A percentile compares a stretch with the other conserved stretches of the same genome.
phyloP scores from a whole-genome alignment of 73 alveolate genomes.

The Durusdinium trenchii region DNA sequence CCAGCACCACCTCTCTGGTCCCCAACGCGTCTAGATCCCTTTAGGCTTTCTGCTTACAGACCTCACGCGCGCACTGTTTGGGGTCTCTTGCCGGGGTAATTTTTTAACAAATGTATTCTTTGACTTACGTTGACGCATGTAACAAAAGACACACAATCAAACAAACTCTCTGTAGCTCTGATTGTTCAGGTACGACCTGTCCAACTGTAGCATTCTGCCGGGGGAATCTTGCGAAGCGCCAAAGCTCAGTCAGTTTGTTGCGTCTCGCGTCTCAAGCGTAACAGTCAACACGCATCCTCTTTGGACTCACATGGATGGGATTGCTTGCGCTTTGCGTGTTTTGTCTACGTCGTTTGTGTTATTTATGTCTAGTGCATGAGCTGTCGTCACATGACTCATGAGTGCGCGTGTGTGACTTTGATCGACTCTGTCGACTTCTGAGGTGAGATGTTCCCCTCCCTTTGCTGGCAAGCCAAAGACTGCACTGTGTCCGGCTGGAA shows the following conservation, averaged over 20 bases:
- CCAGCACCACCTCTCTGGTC: too few relatives aligned
- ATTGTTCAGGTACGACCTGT: slow-evolving; percentile 36
- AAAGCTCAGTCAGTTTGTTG: neutral
- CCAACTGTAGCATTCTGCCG: slow-evolving; percentile 55
- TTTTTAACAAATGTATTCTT: too few relatives aligned
- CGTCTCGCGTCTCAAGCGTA: neutral
- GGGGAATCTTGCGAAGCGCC: slow-evolving; percentile 60
- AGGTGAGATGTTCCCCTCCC: slow-evolving; percentile 33
- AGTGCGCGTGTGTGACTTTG: neutral
- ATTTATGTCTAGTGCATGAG: neutral
- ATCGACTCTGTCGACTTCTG: too few relatives aligned
- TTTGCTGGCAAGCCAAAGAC: neutral
- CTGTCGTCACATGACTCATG: neutral
- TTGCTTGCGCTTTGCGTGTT: neutral
- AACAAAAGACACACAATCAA: too few relatives aligned
- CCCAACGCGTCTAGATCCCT: too few relatives aligned
- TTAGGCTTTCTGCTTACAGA: too few relatives aligned
- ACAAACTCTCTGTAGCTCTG: too few relatives aligned
- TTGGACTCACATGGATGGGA: neutral
- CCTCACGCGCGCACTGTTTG: too few relatives aligned
- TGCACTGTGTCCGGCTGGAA: neutral
- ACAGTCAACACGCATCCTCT: neutral
- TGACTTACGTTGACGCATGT: too few relatives aligned
- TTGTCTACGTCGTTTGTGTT: neutral
- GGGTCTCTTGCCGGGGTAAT: too few relatives aligned